Percentiles rank a stretch among this genome's conserved stretches.
These are phyloP conservation scores for Saccharum officinarum DNA, from an alignment of 176 grass and related monocot genomes.

Conservation along the genomic window DNA sequence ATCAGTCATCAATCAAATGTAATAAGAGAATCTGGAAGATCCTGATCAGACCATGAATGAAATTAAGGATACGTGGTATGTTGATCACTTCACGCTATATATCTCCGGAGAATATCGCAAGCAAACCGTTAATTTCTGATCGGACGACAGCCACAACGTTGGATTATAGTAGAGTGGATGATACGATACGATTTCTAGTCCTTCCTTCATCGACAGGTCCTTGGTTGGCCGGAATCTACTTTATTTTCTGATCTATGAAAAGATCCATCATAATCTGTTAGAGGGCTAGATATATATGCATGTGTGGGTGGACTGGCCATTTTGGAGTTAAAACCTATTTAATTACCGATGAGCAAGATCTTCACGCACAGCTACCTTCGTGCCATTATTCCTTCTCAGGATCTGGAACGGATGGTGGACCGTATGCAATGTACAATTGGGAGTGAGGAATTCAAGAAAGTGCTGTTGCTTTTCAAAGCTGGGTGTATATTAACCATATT, in stretches of 20 bases:
- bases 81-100: background rate
- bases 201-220: background rate
- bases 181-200: background rate
- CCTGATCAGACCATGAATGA: background rate
- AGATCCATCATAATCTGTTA: background rate
- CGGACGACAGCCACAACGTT: background rate
- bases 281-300: background rate
- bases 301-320: background rate
- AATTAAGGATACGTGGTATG: background rate
- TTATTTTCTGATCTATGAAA: background rate
- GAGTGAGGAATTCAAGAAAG: background rate
- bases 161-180: background rate
- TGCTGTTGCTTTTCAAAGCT: background rate
- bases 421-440: background rate
- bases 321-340: background rate
- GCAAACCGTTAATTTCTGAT: background rate
- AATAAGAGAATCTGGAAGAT: background rate
- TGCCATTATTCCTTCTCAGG: background rate
- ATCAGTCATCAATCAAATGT: background rate
- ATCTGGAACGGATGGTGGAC: background rate
- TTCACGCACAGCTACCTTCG: background rate
- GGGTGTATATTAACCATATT: background rate
- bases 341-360: background rate
- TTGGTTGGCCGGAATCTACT: background rate
- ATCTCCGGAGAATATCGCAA: background rate